These are phyloP conservation scores for Stellera chamaejasme DNA, from an alignment of 345 rosid genomes.

Conservation along the genomic window DNA sequence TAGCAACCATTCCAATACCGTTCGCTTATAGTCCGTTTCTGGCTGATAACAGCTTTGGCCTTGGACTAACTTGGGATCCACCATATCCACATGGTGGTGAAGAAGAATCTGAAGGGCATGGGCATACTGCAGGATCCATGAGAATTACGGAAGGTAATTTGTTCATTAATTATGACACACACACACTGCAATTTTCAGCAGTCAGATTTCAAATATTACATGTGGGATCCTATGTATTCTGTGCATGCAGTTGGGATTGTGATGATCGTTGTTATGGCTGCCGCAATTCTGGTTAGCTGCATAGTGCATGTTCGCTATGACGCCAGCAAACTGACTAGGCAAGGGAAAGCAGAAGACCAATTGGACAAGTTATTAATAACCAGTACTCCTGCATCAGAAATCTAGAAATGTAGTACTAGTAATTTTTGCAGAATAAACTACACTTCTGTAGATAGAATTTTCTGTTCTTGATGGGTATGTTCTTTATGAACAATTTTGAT, in stretches of 20 bases:
- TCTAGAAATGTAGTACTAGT: too few relatives aligned
- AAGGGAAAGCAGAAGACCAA: too few relatives aligned
- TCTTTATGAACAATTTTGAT: too few relatives aligned
- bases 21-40: conserved; percentile 45
- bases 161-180: neutral
- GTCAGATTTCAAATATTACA: neutral
- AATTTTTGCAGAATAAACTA: too few relatives aligned
- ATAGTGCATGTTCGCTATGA: too few relatives aligned
- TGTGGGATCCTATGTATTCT: neutral
- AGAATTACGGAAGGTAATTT: neutral
- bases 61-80: conserved; percentile 46
- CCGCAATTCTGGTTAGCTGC: neutral
- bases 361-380: too few relatives aligned
- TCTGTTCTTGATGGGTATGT: too few relatives aligned
- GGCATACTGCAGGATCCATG: conserved; percentile 3
- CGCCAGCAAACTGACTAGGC: too few relatives aligned
- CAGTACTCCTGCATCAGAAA: too few relatives aligned
- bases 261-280: neutral
- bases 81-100: conserved; percentile 28
- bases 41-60: conserved; percentile 49
- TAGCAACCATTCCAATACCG: conserved; percentile 50
- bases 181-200: neutral
- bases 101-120: conserved; percentile 8
- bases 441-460: too few relatives aligned
- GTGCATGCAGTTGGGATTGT: neutral